These are phyloP conservation scores for Guyanaporus albipodus DNA, from an alignment of 768 basidiomycete genomes.

Conservation along the genomic window DNA sequence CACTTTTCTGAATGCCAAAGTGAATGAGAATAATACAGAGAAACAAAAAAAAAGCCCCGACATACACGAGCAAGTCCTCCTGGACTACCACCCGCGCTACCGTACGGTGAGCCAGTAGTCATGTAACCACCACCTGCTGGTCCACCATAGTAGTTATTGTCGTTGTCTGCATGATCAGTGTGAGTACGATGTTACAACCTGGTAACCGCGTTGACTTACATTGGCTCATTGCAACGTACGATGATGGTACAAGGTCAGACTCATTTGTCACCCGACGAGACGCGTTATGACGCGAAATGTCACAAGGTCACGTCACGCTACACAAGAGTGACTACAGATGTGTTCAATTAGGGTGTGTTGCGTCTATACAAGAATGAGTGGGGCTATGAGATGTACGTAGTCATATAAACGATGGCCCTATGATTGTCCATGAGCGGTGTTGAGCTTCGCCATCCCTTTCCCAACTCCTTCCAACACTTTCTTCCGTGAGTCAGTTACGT, in stretches of 20 bases:
- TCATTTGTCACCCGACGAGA: constrained; percentile 10
- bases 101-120: constrained; percentile 57
- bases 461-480: constrained; percentile 68
- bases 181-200: constrained; percentile 3
- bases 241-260: constrained; percentile 3
- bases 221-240: constrained; percentile 38
- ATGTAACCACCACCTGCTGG: constrained; percentile 55
- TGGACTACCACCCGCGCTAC: constrained; percentile 55
- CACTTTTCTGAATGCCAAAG: constrained; percentile 30
- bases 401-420: constrained; percentile 8
- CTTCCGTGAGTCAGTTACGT: constrained; percentile 62
- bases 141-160: constrained; percentile 42
- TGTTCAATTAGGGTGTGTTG: constrained; percentile 2
- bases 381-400: constrained; percentile 14
- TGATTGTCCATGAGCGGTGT: constrained; percentile 36
- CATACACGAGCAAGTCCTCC: constrained; percentile 46
- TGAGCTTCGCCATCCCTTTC: constrained; percentile 61
- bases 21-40: neutral
- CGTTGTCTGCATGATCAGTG: constrained; percentile 14
- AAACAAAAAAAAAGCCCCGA: constrained; percentile 4
- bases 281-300: constrained; percentile 29
- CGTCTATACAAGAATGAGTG: constrained; percentile 29
- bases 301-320: constrained; percentile 19
- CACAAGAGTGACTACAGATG: neutral
- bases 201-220: constrained; percentile 26